phyloP scores from a whole-genome alignment of 768 basidiomycete species.

The Hortiboletus campestris region DNA sequence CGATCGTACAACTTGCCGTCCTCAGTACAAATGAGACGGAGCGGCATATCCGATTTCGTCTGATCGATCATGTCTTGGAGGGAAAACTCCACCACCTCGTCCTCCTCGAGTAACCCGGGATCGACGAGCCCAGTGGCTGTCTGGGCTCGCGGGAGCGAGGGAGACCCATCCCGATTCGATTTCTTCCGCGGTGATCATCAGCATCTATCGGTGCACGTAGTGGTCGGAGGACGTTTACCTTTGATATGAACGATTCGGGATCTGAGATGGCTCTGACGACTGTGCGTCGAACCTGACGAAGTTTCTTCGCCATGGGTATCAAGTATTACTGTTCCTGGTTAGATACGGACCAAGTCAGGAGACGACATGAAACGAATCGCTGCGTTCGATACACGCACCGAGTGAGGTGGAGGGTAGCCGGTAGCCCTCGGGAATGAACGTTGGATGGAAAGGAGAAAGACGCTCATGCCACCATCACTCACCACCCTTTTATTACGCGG shows the following conservation, averaged over 20 bases:
- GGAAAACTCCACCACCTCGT: not conserved
- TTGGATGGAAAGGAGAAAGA: not conserved
- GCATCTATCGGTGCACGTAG: not conserved
- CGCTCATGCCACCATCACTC: not conserved
- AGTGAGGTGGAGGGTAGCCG: not conserved
- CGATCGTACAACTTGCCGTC: conserved; percentile 25
- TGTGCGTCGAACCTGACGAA: conserved; percentile 10
- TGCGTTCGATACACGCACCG: not conserved
- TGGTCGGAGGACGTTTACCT: not conserved
- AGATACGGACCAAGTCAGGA: not conserved
- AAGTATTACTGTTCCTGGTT: not conserved
- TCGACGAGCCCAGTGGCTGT: not conserved
- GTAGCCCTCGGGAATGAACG: no score
- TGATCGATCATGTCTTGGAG: conserved; percentile 15
- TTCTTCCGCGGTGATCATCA: not conserved
- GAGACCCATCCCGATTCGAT: no score
- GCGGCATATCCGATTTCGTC: conserved; percentile 20
- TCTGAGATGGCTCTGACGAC: conserved; percentile 23
- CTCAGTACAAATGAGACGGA: conserved; percentile 24
- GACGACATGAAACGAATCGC: not conserved
- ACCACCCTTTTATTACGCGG: not conserved
- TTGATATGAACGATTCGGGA: conserved; percentile 7
- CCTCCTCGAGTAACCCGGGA: not conserved
- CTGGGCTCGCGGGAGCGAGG: not conserved
- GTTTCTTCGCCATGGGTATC: conserved; percentile 9